Conservation (phyloP, 1,284 basidiomycete genomes). For the Xanthoconium separans region DNA sequence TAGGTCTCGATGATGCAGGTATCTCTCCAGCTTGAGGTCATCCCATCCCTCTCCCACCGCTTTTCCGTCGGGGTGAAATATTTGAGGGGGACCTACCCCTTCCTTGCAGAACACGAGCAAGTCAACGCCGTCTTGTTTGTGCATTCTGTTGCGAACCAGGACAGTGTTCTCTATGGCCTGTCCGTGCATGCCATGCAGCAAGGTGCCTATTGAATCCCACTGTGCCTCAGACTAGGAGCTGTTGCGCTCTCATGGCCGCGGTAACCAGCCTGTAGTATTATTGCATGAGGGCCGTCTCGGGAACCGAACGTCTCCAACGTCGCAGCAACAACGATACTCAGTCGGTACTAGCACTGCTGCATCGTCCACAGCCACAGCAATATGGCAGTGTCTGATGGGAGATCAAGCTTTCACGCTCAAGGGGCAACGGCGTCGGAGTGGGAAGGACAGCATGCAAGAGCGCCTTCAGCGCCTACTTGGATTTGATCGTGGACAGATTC, state of each 20-base stretch:
- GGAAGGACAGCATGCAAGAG: conserved; percentile 14
- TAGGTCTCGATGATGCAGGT: no score
- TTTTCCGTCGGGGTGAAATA: conserved; percentile 24
- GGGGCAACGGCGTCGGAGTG: conserved; percentile 9
- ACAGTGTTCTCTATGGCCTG: conserved; percentile 36
- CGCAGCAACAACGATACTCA: conserved; percentile 11
- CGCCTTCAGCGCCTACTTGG: conserved; percentile 11
- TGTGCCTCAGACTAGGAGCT: conserved; percentile 38
- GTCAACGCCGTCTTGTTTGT: conserved; percentile 31
- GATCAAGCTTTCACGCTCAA: conserved; percentile 2
- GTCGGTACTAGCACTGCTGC: conserved; percentile 7
- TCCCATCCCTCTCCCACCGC: conserved; percentile 27
- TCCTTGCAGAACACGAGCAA: conserved; percentile 40
- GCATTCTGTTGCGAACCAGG: conserved; percentile 32
- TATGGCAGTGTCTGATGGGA: conserved; percentile 7
- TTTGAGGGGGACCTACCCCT: conserved; percentile 36
- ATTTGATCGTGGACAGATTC: conserved; percentile 11
- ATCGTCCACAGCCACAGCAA: conserved; percentile 5
- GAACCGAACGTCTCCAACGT: conserved; percentile 16
- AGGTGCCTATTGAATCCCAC: conserved; percentile 25
- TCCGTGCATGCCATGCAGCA: conserved; percentile 12
- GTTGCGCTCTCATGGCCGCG: conserved; percentile 10
- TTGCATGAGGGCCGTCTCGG: conserved; percentile 11
- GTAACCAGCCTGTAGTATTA: conserved; percentile 5
- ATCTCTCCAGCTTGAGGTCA: conserved; percentile 11